Evolutionary conservation across 208 protist species (phyloP).

Genomic region (Porcisia deanei): DNA sequence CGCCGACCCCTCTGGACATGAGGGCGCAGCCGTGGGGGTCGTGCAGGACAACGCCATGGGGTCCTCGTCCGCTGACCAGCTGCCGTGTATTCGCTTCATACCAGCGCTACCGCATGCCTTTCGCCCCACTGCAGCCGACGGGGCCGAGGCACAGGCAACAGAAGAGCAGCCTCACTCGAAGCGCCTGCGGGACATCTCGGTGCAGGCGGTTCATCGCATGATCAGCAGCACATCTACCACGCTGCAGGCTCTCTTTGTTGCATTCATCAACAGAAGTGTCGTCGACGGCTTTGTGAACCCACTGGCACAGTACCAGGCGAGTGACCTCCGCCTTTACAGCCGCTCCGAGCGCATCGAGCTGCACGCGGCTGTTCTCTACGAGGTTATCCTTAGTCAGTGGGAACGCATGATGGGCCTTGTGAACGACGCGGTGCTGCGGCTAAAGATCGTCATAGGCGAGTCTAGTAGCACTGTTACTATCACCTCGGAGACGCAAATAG

Average conservation of each 20-base stretch:
- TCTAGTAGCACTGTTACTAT: constrained; percentile 56
- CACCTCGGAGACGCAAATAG: constrained; percentile 46
- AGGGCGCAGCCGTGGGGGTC: not conserved
- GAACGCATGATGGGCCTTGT: constrained; percentile 70
- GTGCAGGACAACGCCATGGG: not conserved
- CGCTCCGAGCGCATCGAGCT: constrained; percentile 69
- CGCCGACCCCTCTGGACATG: not conserved
- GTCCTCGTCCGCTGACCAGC: constrained; percentile 8
- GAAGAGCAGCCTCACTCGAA: constrained; percentile 1
- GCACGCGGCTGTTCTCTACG: constrained; percentile 75
- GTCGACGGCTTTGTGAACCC: constrained; percentile 55
- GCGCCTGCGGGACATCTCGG: constrained; percentile 69
- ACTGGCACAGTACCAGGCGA: constrained; percentile 55
- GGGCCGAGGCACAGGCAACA: not conserved
- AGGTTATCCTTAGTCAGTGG: constrained; percentile 83
- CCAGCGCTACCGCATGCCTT: constrained; percentile 32
- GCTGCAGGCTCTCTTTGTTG: constrained; percentile 58
- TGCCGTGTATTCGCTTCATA: constrained; percentile 42
- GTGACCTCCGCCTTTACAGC: constrained; percentile 38
- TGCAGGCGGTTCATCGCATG: constrained; percentile 61
- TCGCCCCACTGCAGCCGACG: not conserved
- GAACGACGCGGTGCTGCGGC: constrained; percentile 61
- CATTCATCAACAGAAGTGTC: constrained; percentile 74
- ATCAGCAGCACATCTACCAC: constrained; percentile 49
- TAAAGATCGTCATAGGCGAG: constrained; percentile 87